A percentile compares a stretch with the other conserved stretches of the same genome.
Evolutionary conservation across 2,329 filamentous ascomycete genomes (phyloP).

Genomic region (Ophioceras dolichostomum): DNA sequence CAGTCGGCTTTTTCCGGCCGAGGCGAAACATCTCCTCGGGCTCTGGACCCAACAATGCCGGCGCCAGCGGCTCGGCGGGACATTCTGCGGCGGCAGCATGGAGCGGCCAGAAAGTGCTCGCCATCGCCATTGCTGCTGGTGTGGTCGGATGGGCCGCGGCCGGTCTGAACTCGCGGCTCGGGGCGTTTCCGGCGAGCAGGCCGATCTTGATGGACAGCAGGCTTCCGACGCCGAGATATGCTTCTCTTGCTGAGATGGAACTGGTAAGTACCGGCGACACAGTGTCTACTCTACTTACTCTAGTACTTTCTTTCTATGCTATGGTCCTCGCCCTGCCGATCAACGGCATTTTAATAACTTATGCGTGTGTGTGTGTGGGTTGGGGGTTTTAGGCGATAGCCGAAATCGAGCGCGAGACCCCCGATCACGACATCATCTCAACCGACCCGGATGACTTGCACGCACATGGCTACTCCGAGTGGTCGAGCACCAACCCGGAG

Average conservation of each 20-base stretch:
- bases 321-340: too few relatives aligned
- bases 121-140: slow-evolving; percentile 24
- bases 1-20: background rate
- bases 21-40: slow-evolving; percentile 8
- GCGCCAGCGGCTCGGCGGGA: slow-evolving; percentile 22
- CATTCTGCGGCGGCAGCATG: slow-evolving; percentile 12
- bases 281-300: background rate
- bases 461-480: slow-evolving; percentile 54
- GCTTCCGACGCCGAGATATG: slow-evolving; percentile 20
- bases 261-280: slow-evolving; percentile 6
- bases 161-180: slow-evolving; percentile 15
- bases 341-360: too few relatives aligned
- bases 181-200: slow-evolving; percentile 10
- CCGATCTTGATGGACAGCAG: slow-evolving; percentile 15
- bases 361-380: too few relatives aligned
- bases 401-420: slow-evolving; percentile 37
- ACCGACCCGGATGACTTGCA: slow-evolving; percentile 50
- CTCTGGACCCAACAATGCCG: slow-evolving; percentile 17
- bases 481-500: slow-evolving; percentile 50
- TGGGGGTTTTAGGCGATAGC: slow-evolving; percentile 44
- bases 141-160: slow-evolving; percentile 24
- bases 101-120: slow-evolving; percentile 21
- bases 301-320: background rate
- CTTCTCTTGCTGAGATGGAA: slow-evolving; percentile 23
- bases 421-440: slow-evolving; percentile 44